Percentiles rank a stretch among this genome's conserved stretches.
These are phyloP conservation scores for Phytophthora nicotianae DNA, from an alignment of 352 stramenopile genomes.

Conservation along the genomic window DNA sequence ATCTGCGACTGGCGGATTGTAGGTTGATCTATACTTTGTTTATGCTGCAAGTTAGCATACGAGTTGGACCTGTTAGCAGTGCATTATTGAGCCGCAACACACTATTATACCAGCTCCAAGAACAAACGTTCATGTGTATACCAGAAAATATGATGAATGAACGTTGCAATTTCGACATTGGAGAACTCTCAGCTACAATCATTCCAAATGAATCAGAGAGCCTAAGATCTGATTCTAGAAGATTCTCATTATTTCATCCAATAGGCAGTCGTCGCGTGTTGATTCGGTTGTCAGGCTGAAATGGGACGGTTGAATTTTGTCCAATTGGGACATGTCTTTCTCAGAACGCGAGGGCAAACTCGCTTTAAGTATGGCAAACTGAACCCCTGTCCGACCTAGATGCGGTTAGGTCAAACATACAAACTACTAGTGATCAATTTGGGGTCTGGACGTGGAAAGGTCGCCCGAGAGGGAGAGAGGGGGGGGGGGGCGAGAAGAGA, in stretches of 20 bases:
- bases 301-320: conserved; percentile 4
- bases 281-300: not conserved
- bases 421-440: conserved; percentile 9
- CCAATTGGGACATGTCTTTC: conserved; percentile 18
- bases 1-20: not conserved
- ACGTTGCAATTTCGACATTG: too few species aligned
- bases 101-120: too few species aligned
- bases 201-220: not conserved
- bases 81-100: too few species aligned
- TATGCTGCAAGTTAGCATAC: too few species aligned
- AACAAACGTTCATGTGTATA: too few species aligned
- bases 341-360: conserved; percentile 24
- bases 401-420: conserved; percentile 5
- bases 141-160: too few species aligned
- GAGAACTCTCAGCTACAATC: not conserved
- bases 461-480: conserved; percentile 22
- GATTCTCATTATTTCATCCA: not conserved
- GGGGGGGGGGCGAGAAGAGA: conserved; percentile 13
- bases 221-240: conserved; percentile 10
- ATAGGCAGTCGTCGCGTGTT: conserved; percentile 6
- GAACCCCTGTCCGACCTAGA: conserved; percentile 17
- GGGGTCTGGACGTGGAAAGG: conserved; percentile 23
- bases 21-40: not conserved
- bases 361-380: conserved; percentile 6
- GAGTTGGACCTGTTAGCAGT: not conserved